Evolutionary conservation across 2,329 filamentous ascomycete species (phyloP).

Genomic region (Trichoderma endophyticum): DNA sequence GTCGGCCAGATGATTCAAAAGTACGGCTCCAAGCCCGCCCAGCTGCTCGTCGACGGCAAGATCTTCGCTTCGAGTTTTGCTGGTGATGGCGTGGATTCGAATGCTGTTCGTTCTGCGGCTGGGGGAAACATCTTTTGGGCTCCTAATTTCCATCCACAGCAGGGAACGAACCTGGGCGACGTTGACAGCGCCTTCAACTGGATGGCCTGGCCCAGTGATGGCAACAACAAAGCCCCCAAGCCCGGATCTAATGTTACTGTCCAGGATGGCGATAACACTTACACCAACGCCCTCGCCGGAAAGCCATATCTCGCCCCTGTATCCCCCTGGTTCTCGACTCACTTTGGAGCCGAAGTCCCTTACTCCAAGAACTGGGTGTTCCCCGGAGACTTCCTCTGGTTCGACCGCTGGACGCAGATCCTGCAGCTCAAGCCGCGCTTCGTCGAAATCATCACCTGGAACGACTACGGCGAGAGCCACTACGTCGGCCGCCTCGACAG

Average conservation of each 20-base stretch:
- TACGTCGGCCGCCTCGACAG: slow-evolving; percentile 50
- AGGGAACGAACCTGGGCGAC: slow-evolving; percentile 33
- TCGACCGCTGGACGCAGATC: slow-evolving; percentile 53
- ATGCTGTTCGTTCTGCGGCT: slow-evolving; percentile 39
- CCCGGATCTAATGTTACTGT: slow-evolving; percentile 39
- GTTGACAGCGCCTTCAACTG: slow-evolving; percentile 48
- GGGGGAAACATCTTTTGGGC: slow-evolving; percentile 46
- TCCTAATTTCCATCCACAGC: slow-evolving; percentile 47
- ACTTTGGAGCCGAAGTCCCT: slow-evolving; percentile 36
- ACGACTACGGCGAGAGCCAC: slow-evolving; percentile 54
- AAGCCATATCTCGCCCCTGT: slow-evolving; percentile 49
- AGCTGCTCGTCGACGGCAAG: slow-evolving; percentile 48
- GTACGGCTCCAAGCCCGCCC: slow-evolving; percentile 42
- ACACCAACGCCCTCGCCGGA: slow-evolving; percentile 33
- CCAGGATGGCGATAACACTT: slow-evolving; percentile 36
- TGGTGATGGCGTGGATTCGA: slow-evolving; percentile 44
- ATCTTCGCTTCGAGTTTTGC: slow-evolving; percentile 53
- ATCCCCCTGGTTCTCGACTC: slow-evolving; percentile 46
- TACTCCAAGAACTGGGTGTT: slow-evolving; percentile 53
- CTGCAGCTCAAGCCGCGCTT: slow-evolving; percentile 45
- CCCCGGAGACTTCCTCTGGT: slow-evolving; percentile 57
- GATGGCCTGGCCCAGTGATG: slow-evolving; percentile 44
- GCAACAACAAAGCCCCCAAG: slow-evolving; percentile 48
- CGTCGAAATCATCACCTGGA: slow-evolving; percentile 45
- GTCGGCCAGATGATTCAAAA: slow-evolving; percentile 45